Base-by-base conservation (phyloP, 345 rosid genomes). In the Zanthoxylum bungeanum region DNA sequence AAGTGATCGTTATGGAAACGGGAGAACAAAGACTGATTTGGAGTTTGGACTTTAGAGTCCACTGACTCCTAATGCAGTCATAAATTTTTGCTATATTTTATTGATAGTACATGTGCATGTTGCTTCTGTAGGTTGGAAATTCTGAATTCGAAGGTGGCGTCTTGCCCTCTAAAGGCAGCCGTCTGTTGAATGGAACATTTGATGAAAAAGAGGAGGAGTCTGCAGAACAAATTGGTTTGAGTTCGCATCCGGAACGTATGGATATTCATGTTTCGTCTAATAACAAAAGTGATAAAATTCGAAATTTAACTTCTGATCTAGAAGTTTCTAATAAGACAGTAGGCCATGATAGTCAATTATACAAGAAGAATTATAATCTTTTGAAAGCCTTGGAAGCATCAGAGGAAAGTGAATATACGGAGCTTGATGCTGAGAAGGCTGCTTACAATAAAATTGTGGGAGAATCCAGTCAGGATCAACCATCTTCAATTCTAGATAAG, bases 401-500 rank as follows among this genome's bases (percentile, higher is more conserved):
- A 33, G 76, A 75, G 33, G 83, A 72, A 39, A 72, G 71, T 76
- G 74, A 72, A 68, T 67, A 77, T 33, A 46, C 73, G 50, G 88
- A 84, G 65, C n/a, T n/a, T n/a, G n/a, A n/a, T n/a, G n/a, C n/a
- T n/a, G 69, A 60, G 72, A 67, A 76, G 66, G 69, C 76, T 60
- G 74, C 52, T 34, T 73, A 63, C 60, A 76, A 75, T 75, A 79
- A 82, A 83, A 65, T 73, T 75, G 64, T 64, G 53, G 86, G 73
- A 44, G 82, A 62, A 69, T 73, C 88, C 24, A 79, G 44, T 33
- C 75, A 77, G 22, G 70, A 69, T 36, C 77, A 77, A 56, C 78
- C 89, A 66, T 75, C 86, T 72, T 85, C 98, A 72, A 84, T 93
- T 77, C 88, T 95, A 53, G 96, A 93, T 74, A 91, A 87, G 83